Conservation (phyloP, 805 yeast genomes). For the Kuraishia floccosa region DNA sequence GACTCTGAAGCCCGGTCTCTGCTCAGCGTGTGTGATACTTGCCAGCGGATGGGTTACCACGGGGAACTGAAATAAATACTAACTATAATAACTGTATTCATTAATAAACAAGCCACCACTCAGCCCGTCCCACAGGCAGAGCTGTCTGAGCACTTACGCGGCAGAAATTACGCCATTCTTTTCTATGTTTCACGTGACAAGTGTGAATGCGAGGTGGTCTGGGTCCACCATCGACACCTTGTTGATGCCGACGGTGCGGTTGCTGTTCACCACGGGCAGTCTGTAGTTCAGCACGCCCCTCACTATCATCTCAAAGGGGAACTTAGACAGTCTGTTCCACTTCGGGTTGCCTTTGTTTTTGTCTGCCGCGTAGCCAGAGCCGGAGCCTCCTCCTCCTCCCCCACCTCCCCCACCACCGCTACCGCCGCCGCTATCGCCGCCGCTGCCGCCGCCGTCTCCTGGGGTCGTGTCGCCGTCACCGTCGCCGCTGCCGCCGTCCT, state of each 20-base stretch:
- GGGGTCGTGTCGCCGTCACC: slow-evolving; percentile 6
- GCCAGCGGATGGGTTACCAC: too few relatives aligned
- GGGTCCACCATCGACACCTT: slow-evolving; percentile 51
- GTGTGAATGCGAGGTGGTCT: slow-evolving; percentile 6
- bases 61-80: too few relatives aligned
- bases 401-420: too few relatives aligned
- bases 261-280: slow-evolving; percentile 48
- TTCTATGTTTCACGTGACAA: too few relatives aligned
- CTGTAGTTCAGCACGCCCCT: slow-evolving; percentile 75
- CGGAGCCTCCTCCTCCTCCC: not conserved
- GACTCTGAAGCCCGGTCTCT: too few relatives aligned
- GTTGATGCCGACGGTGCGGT: slow-evolving; percentile 50
- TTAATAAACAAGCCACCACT: too few relatives aligned
- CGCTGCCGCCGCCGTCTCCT: slow-evolving; percentile 9
- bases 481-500: slow-evolving; percentile 2
- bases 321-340: slow-evolving; percentile 65
- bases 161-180: too few relatives aligned
- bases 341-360: slow-evolving; percentile 20
- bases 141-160: too few relatives aligned
- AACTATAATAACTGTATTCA: too few relatives aligned
- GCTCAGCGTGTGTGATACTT: too few relatives aligned
- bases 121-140: too few relatives aligned
- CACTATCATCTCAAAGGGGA: slow-evolving; percentile 79
- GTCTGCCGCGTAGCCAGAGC: not conserved
- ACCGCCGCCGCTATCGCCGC: slow-evolving; percentile 5